Evolutionary conservation across 2,329 filamentous ascomycete genomes (phyloP).

Genomic region (Aspergillus novoparasiticus): DNA sequence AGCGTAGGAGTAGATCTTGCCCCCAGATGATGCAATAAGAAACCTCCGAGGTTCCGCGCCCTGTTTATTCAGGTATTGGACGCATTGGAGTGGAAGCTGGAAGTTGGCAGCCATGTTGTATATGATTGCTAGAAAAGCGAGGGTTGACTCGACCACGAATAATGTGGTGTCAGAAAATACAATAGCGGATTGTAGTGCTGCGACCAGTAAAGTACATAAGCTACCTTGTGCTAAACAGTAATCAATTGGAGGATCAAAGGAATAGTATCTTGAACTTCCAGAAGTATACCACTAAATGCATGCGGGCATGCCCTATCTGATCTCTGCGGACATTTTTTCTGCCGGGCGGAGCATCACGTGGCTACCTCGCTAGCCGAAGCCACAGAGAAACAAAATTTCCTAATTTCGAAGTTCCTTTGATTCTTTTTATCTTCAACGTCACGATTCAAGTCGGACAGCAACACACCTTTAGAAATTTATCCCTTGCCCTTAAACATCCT

Average conservation of each 20-base stretch:
- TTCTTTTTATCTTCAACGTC: conserved; percentile 27
- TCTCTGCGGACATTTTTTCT: neutral
- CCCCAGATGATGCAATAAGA: conserved; percentile 73
- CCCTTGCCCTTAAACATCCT: conserved; percentile 98
- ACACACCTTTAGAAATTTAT: conserved; percentile 30
- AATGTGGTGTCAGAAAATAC: conserved; percentile 1
- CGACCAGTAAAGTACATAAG: neutral
- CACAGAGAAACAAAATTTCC: conserved; percentile 36
- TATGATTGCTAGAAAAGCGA: neutral
- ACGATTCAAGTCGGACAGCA: conserved; percentile 29
- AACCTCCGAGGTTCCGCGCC: conserved; percentile 42
- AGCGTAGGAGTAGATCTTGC: conserved; percentile 69
- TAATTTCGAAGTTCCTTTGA: conserved; percentile 23
- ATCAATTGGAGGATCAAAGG: neutral
- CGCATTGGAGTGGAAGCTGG: conserved; percentile 64
- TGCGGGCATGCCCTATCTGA: neutral
- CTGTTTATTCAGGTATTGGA: conserved; percentile 46
- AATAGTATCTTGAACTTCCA: neutral
- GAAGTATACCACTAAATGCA: neutral
- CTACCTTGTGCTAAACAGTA: neutral
- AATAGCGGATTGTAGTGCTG: conserved; percentile 4
- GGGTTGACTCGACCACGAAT: neutral
- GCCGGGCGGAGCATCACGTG: conserved; percentile 28
- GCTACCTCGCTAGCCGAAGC: conserved; percentile 42
- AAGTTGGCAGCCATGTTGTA: conserved; percentile 34